phyloP scores from a whole-genome alignment of 257 asterid species.

The Agastache rugosa region DNA sequence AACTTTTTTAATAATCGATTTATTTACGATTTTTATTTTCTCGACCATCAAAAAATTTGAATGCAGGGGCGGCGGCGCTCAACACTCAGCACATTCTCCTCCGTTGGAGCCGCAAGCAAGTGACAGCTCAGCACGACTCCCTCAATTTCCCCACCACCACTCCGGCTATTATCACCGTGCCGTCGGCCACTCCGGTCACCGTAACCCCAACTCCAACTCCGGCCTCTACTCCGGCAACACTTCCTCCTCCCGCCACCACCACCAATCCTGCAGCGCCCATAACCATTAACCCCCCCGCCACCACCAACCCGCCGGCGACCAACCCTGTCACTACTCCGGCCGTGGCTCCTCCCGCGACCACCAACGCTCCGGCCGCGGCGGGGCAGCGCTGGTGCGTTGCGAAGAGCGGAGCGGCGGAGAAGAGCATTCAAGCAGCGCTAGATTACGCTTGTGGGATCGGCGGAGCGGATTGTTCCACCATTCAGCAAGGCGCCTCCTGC shows the following conservation, averaged over 20 bases:
- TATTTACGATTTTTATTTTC: not conserved
- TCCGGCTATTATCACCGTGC: conserved; percentile 51
- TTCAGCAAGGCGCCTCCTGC: conserved; percentile 77
- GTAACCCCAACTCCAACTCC: conserved; percentile 51
- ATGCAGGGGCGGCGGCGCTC: conserved; percentile 31
- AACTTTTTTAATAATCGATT: not conserved
- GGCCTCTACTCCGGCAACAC: conserved; percentile 27
- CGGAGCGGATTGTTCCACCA: conserved; percentile 73
- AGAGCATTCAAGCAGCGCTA: conserved; percentile 64
- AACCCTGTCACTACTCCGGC: conserved; percentile 50
- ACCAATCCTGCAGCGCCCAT: conserved; percentile 37
- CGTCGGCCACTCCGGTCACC: conserved; percentile 50
- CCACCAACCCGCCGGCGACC: conserved; percentile 46
- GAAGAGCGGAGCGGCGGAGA: conserved; percentile 57
- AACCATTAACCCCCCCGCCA: conserved; percentile 24
- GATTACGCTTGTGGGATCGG: conserved; percentile 93
- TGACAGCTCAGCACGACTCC: conserved; percentile 42
- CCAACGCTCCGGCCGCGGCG: conserved; percentile 37
- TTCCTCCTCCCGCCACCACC: conserved; percentile 25
- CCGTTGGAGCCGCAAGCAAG: conserved; percentile 4
- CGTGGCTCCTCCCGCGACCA: conserved; percentile 45
- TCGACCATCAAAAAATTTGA: not conserved
- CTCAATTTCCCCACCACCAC: conserved; percentile 40
- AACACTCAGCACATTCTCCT: not conserved
- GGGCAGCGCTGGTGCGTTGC: conserved; percentile 93